These are phyloP conservation scores for Suillus placidus DNA, from an alignment of 768 basidiomycete genomes.

Conservation along the genomic window DNA sequence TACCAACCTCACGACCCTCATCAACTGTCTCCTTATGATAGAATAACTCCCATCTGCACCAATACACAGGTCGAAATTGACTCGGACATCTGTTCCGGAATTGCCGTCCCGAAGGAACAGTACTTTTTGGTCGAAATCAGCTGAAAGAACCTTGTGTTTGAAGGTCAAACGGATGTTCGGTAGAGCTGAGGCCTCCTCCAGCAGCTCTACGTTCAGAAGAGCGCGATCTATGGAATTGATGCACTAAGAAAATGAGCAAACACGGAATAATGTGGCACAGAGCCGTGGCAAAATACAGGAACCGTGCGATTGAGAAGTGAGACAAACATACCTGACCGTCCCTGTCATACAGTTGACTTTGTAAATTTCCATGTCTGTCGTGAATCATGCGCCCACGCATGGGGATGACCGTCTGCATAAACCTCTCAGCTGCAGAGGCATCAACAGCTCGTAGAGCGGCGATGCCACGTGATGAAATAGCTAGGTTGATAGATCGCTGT, in stretches of 20 bases:
- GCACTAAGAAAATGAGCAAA: constrained; percentile 53
- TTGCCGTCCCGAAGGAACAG: constrained; percentile 54
- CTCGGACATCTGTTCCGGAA: constrained; percentile 45
- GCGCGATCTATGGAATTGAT: constrained; percentile 94
- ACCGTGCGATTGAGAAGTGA: constrained; percentile 15
- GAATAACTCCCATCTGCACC: constrained; percentile 97
- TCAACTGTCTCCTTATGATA: constrained; percentile 88
- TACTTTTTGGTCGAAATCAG: constrained; percentile 72
- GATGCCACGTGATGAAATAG: constrained; percentile 92
- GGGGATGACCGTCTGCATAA: constrained; percentile 82
- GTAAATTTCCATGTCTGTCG: constrained; percentile 63
- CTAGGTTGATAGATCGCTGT: constrained; percentile 94
- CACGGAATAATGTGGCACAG: constrained; percentile 21
- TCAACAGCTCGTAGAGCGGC: constrained; percentile 85
- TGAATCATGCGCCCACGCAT: constrained; percentile 98
- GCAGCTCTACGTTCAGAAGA: constrained; percentile 82
- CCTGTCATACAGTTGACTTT: constrained; percentile 88
- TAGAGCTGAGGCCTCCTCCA: constrained; percentile 69
- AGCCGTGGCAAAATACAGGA: constrained; percentile 20
- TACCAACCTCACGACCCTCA: constrained; percentile 86
- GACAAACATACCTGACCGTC: constrained; percentile 74
- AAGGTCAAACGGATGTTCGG: constrained; percentile 74
- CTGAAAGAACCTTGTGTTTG: constrained; percentile 73
- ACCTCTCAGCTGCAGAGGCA: constrained; percentile 63
- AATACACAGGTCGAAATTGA: constrained; percentile 77